Evolutionary conservation across 176 grass and related monocot species (phyloP).

Genomic region (Eleusine indica): DNA sequence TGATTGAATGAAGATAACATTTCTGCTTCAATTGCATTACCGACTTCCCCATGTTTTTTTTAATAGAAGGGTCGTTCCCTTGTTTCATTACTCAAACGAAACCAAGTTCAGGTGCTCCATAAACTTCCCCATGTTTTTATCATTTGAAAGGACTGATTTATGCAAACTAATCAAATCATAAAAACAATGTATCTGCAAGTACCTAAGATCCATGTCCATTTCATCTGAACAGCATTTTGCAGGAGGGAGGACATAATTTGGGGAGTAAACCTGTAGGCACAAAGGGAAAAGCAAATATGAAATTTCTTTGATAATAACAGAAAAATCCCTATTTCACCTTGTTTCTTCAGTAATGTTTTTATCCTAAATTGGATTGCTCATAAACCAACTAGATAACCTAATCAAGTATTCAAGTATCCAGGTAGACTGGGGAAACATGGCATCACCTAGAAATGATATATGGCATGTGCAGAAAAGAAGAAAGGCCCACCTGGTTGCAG

Average conservation of each 20-base stretch:
- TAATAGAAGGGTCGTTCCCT: too few species aligned
- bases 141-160: slow-evolving; percentile 4
- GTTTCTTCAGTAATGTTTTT: neutral
- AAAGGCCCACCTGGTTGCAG: slow-evolving; percentile 83
- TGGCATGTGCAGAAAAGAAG: neutral
- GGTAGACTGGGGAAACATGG: neutral
- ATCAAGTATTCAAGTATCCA: neutral
- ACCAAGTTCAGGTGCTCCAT: too few species aligned
- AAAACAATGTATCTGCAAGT: neutral
- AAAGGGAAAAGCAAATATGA: neutral
- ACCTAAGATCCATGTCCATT: slow-evolving; percentile 89
- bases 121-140: neutral
- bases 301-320: neutral
- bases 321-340: neutral
- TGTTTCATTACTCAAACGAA: too few species aligned
- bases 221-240: slow-evolving; percentile 69
- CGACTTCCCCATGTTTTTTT: neutral
- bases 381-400: neutral
- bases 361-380: neutral
- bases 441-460: slow-evolving; percentile 29
- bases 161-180: neutral
- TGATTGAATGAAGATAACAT: neutral
- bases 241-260: slow-evolving; percentile 72
- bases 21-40: neutral
- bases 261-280: slow-evolving; percentile 74